Percentiles rank a stretch among this genome's conserved stretches.
These are phyloP conservation scores for Xylaria curta DNA, from an alignment of 495 filamentous ascomycete genomes.

Conservation along the genomic window DNA sequence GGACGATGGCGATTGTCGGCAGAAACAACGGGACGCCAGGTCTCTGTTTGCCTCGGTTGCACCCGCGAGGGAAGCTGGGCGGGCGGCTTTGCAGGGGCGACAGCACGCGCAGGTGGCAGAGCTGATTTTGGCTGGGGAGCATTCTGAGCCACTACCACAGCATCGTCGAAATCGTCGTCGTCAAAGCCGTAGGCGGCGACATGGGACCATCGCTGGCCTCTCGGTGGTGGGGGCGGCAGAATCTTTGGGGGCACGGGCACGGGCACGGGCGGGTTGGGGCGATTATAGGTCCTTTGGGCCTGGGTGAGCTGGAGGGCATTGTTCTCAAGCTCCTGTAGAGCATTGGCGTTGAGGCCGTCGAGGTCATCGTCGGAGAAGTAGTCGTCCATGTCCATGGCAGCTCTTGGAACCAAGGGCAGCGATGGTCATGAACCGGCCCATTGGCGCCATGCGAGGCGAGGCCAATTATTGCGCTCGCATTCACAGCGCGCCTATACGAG, in stretches of 20 bases:
- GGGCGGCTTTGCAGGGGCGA: slow-evolving; percentile 17
- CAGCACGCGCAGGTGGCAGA: slow-evolving; percentile 13
- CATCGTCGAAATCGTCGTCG: slow-evolving; percentile 46
- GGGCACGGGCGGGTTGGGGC: neutral
- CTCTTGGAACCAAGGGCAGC: slow-evolving; percentile 34
- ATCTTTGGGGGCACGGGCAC: slow-evolving; percentile 2
- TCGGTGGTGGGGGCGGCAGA: neutral
- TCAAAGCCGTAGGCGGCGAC: slow-evolving; percentile 32
- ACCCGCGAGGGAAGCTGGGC: slow-evolving; percentile 31
- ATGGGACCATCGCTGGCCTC: neutral
- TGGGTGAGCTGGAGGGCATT: slow-evolving; percentile 57
- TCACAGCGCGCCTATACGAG: too few species aligned
- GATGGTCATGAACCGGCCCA: slow-evolving; percentile 37
- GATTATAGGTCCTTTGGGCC: slow-evolving; percentile 40
- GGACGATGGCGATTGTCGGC: slow-evolving; percentile 29
- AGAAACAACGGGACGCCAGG: too few species aligned
- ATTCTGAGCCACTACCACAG: slow-evolving; percentile 41
- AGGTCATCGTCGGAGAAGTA: slow-evolving; percentile 55
- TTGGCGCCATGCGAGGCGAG: slow-evolving; percentile 31
- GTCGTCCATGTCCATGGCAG: slow-evolving; percentile 59
- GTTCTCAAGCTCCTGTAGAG: slow-evolving; percentile 54
- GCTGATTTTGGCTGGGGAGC: slow-evolving; percentile 21
- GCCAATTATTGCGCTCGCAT: neutral
- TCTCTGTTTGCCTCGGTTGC: slow-evolving; percentile 18
- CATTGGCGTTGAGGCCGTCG: slow-evolving; percentile 51